Evolutionary conservation across 768 basidiomycete species (phyloP), one percentile per base, ranked within the genome.

Genomic region (Tylopilus sp.): DNA sequence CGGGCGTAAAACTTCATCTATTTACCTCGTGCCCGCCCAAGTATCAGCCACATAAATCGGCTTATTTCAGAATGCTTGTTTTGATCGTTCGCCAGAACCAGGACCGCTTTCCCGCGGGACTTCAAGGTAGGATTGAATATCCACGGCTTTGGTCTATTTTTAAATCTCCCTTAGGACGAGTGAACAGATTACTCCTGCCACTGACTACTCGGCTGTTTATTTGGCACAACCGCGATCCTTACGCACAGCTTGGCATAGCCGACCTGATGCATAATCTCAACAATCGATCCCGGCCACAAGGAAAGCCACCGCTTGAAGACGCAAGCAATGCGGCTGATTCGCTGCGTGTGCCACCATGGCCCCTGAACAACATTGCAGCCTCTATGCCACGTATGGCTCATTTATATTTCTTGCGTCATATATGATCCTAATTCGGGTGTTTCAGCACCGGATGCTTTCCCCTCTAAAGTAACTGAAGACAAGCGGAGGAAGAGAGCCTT

Each of bases 41-140:
- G 48, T 62, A 75, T 25, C 58, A 67, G 36, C 71, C 69, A 12
- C 72, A 75, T 67, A 83, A 81, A 67, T 62, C 67, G 34, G 74
- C 72, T 16, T 84, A 83, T 66, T 72, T 80, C 62, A 73, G 72
- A 55, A 65, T 82, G 50, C 69, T 84, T 37, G 67, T 71, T 37
- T 66, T 76, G 57, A 61, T 79, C 13, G 45, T 65, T 17, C 67
- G 74, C 55, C 65, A 67, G 44, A 75, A 72, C 28, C 63, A 70
- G 25, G 41, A 54, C 16, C 55, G 53, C 37, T 70, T 69, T 59
- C 44, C 46, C 19, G 13, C 33, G 0, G 70, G 72, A 14, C 57
- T 72, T 10, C 63, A 52, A 49, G 71, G 69, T 60, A 66, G 30
- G 45, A 7, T 50, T 28, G 10, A 36, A 44, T 22, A 31, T 31